Evolutionary conservation across 768 basidiomycete species (phyloP).

Genomic region (Termitomyces sp.): DNA sequence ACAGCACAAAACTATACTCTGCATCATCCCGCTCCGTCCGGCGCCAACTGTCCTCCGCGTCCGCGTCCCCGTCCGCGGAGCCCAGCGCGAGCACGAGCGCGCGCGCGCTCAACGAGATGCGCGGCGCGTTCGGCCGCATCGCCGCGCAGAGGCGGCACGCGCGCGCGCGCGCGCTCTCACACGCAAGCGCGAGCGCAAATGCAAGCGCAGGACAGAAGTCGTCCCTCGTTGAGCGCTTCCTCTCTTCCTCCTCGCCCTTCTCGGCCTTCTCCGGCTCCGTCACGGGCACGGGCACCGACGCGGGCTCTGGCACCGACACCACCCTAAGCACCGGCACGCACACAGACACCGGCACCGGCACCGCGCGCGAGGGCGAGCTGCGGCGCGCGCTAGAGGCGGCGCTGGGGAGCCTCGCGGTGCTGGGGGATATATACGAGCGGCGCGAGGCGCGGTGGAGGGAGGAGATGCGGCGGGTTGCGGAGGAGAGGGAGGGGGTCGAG

Average conservation of each 20-base stretch:
- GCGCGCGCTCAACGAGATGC: constrained; percentile 45
- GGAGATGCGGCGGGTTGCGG: constrained; percentile 59
- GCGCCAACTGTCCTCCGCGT: too few relatives aligned
- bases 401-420: constrained; percentile 55
- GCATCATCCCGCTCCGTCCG: constrained; percentile 67
- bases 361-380: too few relatives aligned
- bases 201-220: constrained; percentile 20
- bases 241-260: too few relatives aligned
- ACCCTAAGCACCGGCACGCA: constrained; percentile 52
- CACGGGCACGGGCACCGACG: constrained; percentile 48
- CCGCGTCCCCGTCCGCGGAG: too few relatives aligned
- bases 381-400: constrained; percentile 65
- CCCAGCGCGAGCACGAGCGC: constrained; percentile 35
- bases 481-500: constrained; percentile 66
- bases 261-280: constrained; percentile 42
- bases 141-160: constrained; percentile 48
- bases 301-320: constrained; percentile 38
- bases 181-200: too few relatives aligned
- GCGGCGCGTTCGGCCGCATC: constrained; percentile 52
- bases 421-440: constrained; percentile 63
- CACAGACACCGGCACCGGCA: too few relatives aligned
- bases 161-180: constrained; percentile 22
- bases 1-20: constrained; percentile 59
- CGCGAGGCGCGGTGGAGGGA: constrained; percentile 66
- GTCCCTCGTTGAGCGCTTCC: constrained; percentile 43